These are phyloP conservation scores for Euphorbia pulcherrima DNA, from an alignment of 345 rosid species.

Conservation along the genomic window DNA sequence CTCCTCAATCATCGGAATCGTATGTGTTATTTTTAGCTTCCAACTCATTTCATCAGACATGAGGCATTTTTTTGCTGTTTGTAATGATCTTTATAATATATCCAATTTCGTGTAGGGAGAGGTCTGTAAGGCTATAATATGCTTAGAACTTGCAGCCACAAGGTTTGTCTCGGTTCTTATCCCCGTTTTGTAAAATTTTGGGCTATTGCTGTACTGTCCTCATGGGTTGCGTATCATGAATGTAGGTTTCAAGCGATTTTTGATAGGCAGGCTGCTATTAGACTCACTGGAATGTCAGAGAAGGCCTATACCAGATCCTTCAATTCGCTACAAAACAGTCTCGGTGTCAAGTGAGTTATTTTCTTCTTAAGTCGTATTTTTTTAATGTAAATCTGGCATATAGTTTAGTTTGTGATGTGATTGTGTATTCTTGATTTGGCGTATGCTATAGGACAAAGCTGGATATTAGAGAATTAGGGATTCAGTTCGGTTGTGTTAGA, in stretches of 20 bases:
- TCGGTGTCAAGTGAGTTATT: constrained; percentile 67
- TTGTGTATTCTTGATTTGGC: neutral
- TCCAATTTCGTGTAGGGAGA: constrained; percentile 55
- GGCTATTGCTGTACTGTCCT: neutral
- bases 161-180: constrained; percentile 30
- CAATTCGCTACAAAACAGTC: constrained; percentile 66
- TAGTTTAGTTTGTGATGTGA: too few relatives aligned
- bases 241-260: constrained; percentile 61
- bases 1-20: constrained; percentile 86
- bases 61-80: neutral
- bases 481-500: constrained; percentile 87
- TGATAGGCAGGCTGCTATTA: constrained; percentile 64
- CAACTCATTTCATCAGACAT: neutral
- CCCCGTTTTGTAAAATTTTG: neutral
- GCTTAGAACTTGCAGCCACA: constrained; percentile 81
- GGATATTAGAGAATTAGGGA: constrained; percentile 69
- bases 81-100: neutral
- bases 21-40: constrained; percentile 24
- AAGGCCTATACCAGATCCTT: constrained; percentile 78
- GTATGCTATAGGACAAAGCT: constrained; percentile 48
- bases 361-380: neutral
- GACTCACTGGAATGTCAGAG: constrained; percentile 87
- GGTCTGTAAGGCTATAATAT: constrained; percentile 82
- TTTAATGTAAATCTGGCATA: neutral
- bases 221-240: neutral